Evolutionary conservation across 78 protist genomes (phyloP).

Genomic region (Polysphondylium violaceum): DNA sequence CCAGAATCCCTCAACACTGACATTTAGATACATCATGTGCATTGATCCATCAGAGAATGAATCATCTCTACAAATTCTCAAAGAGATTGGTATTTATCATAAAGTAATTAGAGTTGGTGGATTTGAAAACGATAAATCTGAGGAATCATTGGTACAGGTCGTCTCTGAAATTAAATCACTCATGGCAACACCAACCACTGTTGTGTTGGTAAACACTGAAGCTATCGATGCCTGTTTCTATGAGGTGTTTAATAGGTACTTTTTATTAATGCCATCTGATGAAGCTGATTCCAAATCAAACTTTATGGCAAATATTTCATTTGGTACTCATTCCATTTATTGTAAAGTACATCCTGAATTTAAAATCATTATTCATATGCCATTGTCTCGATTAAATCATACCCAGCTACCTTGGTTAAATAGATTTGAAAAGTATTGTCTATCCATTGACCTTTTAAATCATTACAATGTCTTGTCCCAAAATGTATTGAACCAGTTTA

Average conservation of each 20-base stretch:
- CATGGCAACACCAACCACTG: slow-evolving; percentile 9
- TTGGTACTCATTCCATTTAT: slow-evolving; percentile 10
- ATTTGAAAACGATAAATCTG: slow-evolving; percentile 1
- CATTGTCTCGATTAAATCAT: not conserved
- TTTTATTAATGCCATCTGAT: not conserved
- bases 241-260: slow-evolving; percentile 29
- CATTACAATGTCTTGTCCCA: not conserved
- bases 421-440: slow-evolving; percentile 28
- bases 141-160: not conserved
- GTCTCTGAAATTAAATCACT: not conserved
- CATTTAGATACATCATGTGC: slow-evolving; percentile 48
- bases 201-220: slow-evolving; percentile 6
- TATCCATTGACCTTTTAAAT: not conserved
- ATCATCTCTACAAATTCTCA: slow-evolving; percentile 12
- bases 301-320: not conserved
- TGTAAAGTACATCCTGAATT: slow-evolving; percentile 22
- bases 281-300: not conserved
- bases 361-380: slow-evolving; percentile 17
- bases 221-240: slow-evolving; percentile 13
- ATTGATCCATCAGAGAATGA: slow-evolving; percentile 68
- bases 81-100: slow-evolving; percentile 10
- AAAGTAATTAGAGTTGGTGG: slow-evolving; percentile 30
- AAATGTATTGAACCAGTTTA: not conserved
- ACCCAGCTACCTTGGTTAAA: slow-evolving; percentile 23
- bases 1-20: slow-evolving; percentile 1